These are phyloP conservation scores for Physcia stellaris DNA, from an alignment of 495 filamentous ascomycete species.

Conservation along the genomic window DNA sequence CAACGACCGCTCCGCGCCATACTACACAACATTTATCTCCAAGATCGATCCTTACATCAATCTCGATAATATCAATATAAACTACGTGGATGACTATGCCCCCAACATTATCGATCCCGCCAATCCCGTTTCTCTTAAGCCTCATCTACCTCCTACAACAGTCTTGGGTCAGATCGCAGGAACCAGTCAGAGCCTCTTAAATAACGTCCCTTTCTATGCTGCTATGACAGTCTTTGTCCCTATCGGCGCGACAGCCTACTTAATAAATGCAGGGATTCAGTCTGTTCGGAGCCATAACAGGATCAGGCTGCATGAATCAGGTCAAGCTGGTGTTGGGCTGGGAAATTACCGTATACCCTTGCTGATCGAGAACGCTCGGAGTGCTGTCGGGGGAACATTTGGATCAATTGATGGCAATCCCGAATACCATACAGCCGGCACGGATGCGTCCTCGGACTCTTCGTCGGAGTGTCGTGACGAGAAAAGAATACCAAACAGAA, in stretches of 20 bases:
- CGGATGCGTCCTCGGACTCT: constrained; percentile 1
- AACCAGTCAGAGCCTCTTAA: constrained; percentile 20
- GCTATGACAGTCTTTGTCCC: constrained; percentile 53
- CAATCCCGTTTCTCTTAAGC: constrained; percentile 39
- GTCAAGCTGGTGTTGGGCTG: constrained; percentile 47
- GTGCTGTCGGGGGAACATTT: constrained; percentile 44
- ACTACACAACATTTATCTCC: constrained; percentile 69
- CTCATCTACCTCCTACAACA: constrained; percentile 22
- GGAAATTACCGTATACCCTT: constrained; percentile 63
- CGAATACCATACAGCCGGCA: constrained; percentile 34
- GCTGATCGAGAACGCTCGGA: constrained; percentile 43
- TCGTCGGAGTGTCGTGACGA: not conserved
- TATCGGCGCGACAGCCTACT: constrained; percentile 51
- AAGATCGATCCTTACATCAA: constrained; percentile 60
- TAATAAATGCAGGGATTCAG: constrained; percentile 64
- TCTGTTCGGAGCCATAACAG: constrained; percentile 55
- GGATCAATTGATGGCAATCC: constrained; percentile 51
- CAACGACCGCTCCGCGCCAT: constrained; percentile 68
- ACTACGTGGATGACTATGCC: constrained; percentile 61
- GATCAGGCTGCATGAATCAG: constrained; percentile 61
- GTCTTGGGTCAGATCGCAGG: constrained; percentile 18
- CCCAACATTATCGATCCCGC: constrained; percentile 60
- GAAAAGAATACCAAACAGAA: not conserved
- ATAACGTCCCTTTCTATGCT: constrained; percentile 41
- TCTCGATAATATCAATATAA: constrained; percentile 47